These are phyloP conservation scores for Pseudocercospora fijiensis DNA, from an alignment of 2,329 filamentous ascomycete genomes.

Conservation along the genomic window DNA sequence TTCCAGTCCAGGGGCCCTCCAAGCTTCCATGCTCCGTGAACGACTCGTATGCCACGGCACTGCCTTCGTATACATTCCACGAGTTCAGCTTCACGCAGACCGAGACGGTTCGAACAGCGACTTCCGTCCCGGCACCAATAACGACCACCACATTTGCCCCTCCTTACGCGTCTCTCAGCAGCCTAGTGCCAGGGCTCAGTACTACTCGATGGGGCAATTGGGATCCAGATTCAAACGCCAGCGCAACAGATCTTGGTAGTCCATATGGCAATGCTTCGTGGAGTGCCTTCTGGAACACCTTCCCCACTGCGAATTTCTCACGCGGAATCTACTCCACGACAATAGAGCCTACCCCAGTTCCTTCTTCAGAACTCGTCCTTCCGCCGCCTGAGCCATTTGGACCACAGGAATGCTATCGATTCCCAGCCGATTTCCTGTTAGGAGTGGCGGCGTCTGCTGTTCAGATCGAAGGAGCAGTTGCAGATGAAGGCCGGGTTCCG, in stretches of 20 bases:
- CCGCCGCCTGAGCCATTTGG: constrained; percentile 38
- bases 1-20: neutral
- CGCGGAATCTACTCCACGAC: constrained; percentile 28
- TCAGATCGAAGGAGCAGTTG: constrained; percentile 36
- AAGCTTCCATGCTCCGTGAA: neutral
- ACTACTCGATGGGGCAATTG: neutral
- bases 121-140: neutral
- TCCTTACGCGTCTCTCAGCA: neutral
- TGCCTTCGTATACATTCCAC: neutral
- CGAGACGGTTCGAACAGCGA: neutral
- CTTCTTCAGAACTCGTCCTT: constrained; percentile 36
- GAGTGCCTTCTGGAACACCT: constrained; percentile 10
- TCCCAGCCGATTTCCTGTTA: constrained; percentile 35
- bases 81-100: neutral
- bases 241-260: neutral
- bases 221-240: neutral
- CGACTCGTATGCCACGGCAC: neutral
- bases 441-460: constrained; percentile 36
- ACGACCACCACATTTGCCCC: neutral
- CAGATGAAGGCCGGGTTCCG: constrained; percentile 34
- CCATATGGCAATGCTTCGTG: constrained; percentile 11
- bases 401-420: constrained; percentile 34
- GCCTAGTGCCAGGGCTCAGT: neutral
- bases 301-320: constrained; percentile 13
- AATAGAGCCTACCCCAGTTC: constrained; percentile 37